Evolutionary conservation across 768 basidiomycete species (phyloP).

Genomic region (Clathrus columnatus): DNA sequence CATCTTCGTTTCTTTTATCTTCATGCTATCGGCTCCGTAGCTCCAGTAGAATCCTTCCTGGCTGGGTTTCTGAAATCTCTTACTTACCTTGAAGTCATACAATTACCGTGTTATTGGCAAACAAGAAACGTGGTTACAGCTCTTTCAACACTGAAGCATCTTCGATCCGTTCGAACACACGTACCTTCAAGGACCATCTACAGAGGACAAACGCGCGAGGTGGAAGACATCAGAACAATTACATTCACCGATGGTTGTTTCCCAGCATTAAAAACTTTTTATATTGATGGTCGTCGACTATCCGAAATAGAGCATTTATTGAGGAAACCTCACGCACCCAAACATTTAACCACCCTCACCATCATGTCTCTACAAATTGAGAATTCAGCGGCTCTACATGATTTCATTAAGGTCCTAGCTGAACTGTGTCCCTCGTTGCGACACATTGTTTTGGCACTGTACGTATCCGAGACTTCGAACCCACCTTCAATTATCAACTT

Average conservation of each 20-base stretch:
- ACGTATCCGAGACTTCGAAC: constrained; percentile 15
- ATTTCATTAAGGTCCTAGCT: constrained; percentile 36
- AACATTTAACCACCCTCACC: constrained; percentile 41
- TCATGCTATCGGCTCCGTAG: constrained; percentile 3
- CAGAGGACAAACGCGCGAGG: constrained; percentile 21
- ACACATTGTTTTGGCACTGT: constrained; percentile 31
- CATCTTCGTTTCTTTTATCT: constrained; percentile 10
- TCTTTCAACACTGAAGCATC: constrained; percentile 4
- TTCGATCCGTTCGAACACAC: constrained; percentile 9
- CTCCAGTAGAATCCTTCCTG: constrained; percentile 1
- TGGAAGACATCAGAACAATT: constrained; percentile 36
- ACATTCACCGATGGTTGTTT: constrained; percentile 42
- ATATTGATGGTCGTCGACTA: constrained; percentile 33
- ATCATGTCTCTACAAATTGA: constrained; percentile 42
- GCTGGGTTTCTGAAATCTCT: constrained; percentile 7
- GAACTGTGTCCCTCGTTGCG: constrained; percentile 41
- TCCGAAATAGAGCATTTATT: constrained; percentile 39
- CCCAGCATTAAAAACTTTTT: constrained; percentile 44
- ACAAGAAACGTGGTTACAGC: constrained; percentile 7
- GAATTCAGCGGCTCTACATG: constrained; percentile 31
- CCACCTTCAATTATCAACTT: constrained; percentile 25
- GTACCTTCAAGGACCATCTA: constrained; percentile 10
- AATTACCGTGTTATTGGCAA: constrained; percentile 11
- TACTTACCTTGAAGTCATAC: constrained; percentile 9
- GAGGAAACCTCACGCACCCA: constrained; percentile 34